phyloP scores from a whole-genome alignment of 73 alveolate species.

The Paramecium caudatum region DNA sequence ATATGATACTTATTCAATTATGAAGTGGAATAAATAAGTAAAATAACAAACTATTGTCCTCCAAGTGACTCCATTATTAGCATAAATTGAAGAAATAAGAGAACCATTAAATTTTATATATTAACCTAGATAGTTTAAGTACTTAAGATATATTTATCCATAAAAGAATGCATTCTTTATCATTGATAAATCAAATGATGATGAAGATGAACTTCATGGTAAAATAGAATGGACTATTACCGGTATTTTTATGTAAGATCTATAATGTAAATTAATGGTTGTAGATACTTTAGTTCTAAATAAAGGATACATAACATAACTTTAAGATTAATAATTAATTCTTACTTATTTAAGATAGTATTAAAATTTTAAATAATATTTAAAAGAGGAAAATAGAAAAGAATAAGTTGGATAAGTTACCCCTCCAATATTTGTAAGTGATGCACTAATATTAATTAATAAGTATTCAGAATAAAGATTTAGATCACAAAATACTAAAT shows the following conservation, averaged over 20 bases:
- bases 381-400: constrained; percentile 55
- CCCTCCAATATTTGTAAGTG: constrained; percentile 62
- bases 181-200: constrained; percentile 33
- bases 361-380: not conserved
- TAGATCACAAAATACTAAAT: not conserved
- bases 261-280: constrained; percentile 12
- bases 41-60: not conserved
- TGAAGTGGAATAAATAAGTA: constrained; percentile 44
- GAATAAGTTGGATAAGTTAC: not conserved
- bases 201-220: not conserved
- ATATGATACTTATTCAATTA: constrained; percentile 17
- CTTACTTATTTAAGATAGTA: not conserved
- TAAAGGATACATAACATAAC: not conserved
- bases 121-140: not conserved
- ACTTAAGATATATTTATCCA: constrained; percentile 28
- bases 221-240: constrained; percentile 28
- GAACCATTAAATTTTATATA: constrained; percentile 2
- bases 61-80: constrained; percentile 1
- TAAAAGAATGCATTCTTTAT: not conserved
- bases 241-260: constrained; percentile 24
- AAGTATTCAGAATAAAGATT: not conserved
- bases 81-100: constrained; percentile 54
- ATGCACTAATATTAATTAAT: not conserved
- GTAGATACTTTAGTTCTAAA: constrained; percentile 40
- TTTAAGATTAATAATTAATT: constrained; percentile 13